Conservation (phyloP, 2,329 filamentous ascomycete genomes). For the Alternaria hordeiaustralica region DNA sequence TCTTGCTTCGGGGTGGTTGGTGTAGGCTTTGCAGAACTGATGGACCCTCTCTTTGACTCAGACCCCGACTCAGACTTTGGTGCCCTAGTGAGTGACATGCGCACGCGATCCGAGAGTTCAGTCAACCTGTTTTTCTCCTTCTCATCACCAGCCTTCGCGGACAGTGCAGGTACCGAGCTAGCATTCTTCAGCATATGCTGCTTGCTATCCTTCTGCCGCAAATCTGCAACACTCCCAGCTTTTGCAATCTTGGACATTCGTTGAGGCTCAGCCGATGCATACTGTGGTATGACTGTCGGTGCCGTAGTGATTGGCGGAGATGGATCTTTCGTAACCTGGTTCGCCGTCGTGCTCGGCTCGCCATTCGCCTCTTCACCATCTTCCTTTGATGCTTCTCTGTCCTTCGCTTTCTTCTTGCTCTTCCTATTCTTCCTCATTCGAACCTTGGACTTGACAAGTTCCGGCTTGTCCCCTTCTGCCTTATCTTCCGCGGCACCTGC, state of each 20-base stretch:
- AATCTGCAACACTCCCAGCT: constrained; percentile 37
- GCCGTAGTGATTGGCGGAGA: background rate
- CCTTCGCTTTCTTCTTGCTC: constrained; percentile 26
- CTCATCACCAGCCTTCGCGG: constrained; percentile 19
- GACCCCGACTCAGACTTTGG: constrained; percentile 33
- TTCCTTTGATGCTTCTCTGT: constrained; percentile 28
- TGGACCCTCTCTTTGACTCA: constrained; percentile 25
- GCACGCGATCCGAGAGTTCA: constrained; percentile 32
- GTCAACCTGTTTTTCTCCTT: constrained; percentile 27
- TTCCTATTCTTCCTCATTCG: constrained; percentile 42
- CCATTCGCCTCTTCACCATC: constrained; percentile 11
- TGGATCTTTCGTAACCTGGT: constrained; percentile 13
- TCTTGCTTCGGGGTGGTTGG: constrained; percentile 16
- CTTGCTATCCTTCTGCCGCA: constrained; percentile 30
- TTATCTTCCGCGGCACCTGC: background rate
- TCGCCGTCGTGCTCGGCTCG: constrained; percentile 11
- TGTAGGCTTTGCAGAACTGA: constrained; percentile 11
- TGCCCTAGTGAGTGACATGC: constrained; percentile 32
- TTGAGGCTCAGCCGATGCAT: constrained; percentile 4
- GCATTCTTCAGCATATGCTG: constrained; percentile 38
- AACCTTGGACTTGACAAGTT: constrained; percentile 46
- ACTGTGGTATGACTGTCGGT: background rate
- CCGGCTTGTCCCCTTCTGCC: constrained; percentile 18
- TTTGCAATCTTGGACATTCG: constrained; percentile 26
- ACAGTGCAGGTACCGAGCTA: constrained; percentile 36